These are phyloP conservation scores for Axilococcus clingmanii DNA, from an alignment of 139 green algal genomes.

Conservation along the genomic window DNA sequence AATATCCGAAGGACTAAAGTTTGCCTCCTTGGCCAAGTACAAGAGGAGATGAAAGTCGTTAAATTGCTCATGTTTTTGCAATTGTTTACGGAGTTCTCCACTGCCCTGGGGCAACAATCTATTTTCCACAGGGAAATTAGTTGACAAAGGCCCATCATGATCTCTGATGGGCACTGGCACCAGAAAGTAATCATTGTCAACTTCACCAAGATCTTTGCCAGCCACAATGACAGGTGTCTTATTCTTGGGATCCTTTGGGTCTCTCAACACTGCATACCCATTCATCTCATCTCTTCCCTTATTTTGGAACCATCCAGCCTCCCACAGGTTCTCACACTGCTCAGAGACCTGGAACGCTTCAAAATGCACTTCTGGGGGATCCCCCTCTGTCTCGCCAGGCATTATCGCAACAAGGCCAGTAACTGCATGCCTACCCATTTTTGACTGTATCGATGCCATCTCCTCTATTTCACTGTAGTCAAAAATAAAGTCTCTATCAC, in stretches of 20 bases:
- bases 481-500: slow-evolving; percentile 81
- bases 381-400: slow-evolving; percentile 9
- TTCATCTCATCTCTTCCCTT: slow-evolving; percentile 4
- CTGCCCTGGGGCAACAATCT: slow-evolving; percentile 63
- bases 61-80: slow-evolving; percentile 55
- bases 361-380: slow-evolving; percentile 56
- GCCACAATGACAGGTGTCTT: slow-evolving; percentile 67
- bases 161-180: slow-evolving; percentile 81
- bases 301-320: slow-evolving; percentile 67
- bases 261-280: slow-evolving; percentile 21
- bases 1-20: slow-evolving; percentile 73
- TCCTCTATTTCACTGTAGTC: slow-evolving; percentile 63
- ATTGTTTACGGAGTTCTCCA: slow-evolving; percentile 66
- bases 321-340: slow-evolving; percentile 68
- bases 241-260: slow-evolving; percentile 53
- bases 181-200: slow-evolving; percentile 98
- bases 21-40: slow-evolving; percentile 76
- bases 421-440: slow-evolving; percentile 64
- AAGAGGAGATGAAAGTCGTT: slow-evolving; percentile 94
- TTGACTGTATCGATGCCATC: slow-evolving; percentile 63
- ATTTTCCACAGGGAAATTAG: slow-evolving; percentile 90
- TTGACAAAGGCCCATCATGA: slow-evolving; percentile 66
- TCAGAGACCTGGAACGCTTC: slow-evolving; percentile 84
- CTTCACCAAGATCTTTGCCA: slow-evolving; percentile 74
- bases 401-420: slow-evolving; percentile 77